These are phyloP conservation scores for Monosporascus cannonballus DNA, from an alignment of 2,329 filamentous ascomycete species.

Conservation along the genomic window DNA sequence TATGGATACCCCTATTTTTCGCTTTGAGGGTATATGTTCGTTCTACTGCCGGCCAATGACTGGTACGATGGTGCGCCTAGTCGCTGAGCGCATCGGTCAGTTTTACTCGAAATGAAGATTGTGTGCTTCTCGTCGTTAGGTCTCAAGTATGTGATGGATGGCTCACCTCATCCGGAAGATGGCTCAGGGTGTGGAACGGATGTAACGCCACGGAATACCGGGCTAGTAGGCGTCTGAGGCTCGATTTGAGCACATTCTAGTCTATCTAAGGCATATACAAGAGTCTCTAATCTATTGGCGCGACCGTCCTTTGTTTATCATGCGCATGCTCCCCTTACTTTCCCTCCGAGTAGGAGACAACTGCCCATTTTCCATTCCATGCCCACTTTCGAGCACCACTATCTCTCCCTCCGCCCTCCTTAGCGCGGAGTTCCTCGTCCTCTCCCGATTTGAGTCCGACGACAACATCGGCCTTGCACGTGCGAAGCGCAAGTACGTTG, in stretches of 20 bases:
- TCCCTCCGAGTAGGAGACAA: constrained; percentile 77
- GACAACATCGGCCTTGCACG: constrained; percentile 94
- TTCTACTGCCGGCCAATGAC: not conserved
- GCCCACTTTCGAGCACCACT: constrained; percentile 76
- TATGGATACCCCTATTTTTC: not conserved
- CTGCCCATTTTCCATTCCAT: constrained; percentile 94
- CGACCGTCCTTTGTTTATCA: too few species aligned
- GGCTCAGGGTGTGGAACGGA: too few species aligned
- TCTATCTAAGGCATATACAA: not conserved
- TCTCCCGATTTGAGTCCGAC: constrained; percentile 77
- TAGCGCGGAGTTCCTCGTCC: constrained; percentile 71
- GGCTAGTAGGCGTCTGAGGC: too few species aligned
- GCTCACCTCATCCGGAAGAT: too few species aligned
- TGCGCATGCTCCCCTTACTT: constrained; percentile 32
- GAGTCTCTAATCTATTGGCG: not conserved
- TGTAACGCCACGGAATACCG: too few species aligned
- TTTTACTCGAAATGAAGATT: too few species aligned
- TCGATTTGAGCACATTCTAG: too few species aligned
- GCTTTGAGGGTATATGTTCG: not conserved
- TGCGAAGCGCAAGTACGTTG: constrained; percentile 80
- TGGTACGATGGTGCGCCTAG: not conserved
- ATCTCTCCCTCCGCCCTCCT: constrained; percentile 65
- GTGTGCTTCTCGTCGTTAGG: too few species aligned
- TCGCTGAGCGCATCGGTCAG: too few species aligned
- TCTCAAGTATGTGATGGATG: too few species aligned